These are phyloP conservation scores for Suillus alpinus DNA, from an alignment of 768 basidiomycete genomes.

Conservation along the genomic window DNA sequence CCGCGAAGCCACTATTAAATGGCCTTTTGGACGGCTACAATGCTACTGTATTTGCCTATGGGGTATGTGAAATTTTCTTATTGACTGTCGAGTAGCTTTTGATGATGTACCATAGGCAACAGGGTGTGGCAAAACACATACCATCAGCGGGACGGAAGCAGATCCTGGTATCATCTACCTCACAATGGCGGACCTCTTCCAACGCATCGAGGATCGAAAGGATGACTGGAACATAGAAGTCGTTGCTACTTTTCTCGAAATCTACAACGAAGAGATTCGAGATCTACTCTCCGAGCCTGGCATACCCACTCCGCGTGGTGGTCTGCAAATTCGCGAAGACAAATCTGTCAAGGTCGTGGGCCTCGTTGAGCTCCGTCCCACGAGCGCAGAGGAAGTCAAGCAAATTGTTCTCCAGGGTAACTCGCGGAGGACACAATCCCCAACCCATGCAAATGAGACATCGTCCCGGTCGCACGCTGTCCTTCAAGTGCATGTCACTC, in stretches of 20 bases:
- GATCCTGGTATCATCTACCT: constrained; percentile 95
- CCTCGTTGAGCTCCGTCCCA: constrained; percentile 78
- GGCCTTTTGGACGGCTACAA: constrained; percentile 93
- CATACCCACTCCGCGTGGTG: constrained; percentile 65
- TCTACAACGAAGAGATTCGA: constrained; percentile 98
- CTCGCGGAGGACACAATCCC: constrained; percentile 82
- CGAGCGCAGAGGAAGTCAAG: constrained; percentile 89
- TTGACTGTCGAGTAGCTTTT: constrained; percentile 4
- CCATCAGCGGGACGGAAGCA: constrained; percentile 86
- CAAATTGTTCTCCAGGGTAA: constrained; percentile 90
- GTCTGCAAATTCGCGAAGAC: constrained; percentile 92
- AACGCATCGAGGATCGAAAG: constrained; percentile 81
- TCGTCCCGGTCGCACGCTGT: constrained; percentile 98
- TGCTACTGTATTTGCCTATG: constrained; percentile 97
- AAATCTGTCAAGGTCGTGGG: constrained; percentile 88
- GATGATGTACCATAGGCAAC: constrained; percentile 67
- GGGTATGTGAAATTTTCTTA: constrained; percentile 53
- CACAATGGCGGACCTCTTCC: constrained; percentile 96
- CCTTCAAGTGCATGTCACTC: constrained; percentile 90
- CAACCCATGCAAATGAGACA: constrained; percentile 94
- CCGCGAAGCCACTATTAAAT: constrained; percentile 79
- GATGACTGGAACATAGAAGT: constrained; percentile 88
- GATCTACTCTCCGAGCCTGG: constrained; percentile 84
- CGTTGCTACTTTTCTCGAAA: constrained; percentile 93
- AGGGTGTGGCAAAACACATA: constrained; percentile 99